Evolutionary conservation across 2,329 filamentous ascomycete genomes (phyloP), one percentile per base, ranked within the genome.

Genomic region (Cytospora schulzeri): DNA sequence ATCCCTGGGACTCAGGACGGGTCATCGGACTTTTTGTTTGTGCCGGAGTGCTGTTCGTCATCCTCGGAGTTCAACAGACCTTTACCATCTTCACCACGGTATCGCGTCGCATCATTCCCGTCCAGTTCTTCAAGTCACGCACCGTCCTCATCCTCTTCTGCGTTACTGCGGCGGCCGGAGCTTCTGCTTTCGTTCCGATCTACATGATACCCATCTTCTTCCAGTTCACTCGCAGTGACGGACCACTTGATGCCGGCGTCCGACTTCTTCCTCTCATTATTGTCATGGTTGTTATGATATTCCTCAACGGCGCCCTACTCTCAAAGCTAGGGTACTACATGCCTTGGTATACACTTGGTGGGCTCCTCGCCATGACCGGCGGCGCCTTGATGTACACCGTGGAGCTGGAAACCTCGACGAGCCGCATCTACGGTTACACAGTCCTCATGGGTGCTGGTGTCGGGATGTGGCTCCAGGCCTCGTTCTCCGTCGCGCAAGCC

Each of bases 391-490:
- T 61, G 41, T 61, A 67, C 56, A 75, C 73, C 11, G 70, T 75
- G 57, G 63, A 71, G 4, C 66, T 66, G 14, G 62, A 48, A 2
- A 75, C 75, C 0, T 60, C 70, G 1, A 69, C 69, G 4, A 65
- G 66, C 15, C 69, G 70, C 2, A 71, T 76, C 1, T 77, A 77
- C 66, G 76, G 74, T 28, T 76, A 73, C 51, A 70, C 64, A 8
- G 71, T 79, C 15, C 69, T 83, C 12, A 61, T 81, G 3, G 80
- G 77, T 2, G 66, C 78, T 5, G 79, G 80, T 3, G 70, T 70
- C 4, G 79, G 79, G 4, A 71, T 69, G 24, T 77, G 72, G 64
- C 68, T 75, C 14, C 75, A 78, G 58, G 75, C 77, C 4, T 71
- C 71, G 1, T 78, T 77, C 63, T 69, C 76, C 4, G 73, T 80